These are phyloP conservation scores for Zygosaccharomyces pseudobailii DNA, from an alignment of 1,139 yeast genomes.

Conservation along the genomic window DNA sequence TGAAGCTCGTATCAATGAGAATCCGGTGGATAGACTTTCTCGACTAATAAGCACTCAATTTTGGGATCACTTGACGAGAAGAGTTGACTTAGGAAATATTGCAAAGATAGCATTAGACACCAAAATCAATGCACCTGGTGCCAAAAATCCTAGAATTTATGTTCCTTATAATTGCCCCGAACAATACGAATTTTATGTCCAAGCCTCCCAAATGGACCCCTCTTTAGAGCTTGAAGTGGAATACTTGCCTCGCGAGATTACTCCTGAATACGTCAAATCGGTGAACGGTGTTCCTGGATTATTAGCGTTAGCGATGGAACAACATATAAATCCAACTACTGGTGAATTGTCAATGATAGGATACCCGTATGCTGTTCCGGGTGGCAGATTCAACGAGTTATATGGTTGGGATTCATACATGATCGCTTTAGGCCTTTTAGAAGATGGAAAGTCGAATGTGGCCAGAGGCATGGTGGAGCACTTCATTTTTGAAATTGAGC, in stretches of 20 bases:
- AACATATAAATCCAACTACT: constrained; percentile 45
- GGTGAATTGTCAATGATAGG: constrained; percentile 51
- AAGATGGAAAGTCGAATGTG: constrained; percentile 54
- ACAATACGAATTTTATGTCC: constrained; percentile 64
- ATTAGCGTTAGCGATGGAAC: constrained; percentile 68
- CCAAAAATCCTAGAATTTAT: constrained; percentile 61
- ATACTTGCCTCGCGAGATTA: constrained; percentile 55
- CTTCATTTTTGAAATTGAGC: constrained; percentile 81
- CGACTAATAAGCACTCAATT: constrained; percentile 73
- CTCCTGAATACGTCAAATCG: constrained; percentile 67
- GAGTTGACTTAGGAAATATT: constrained; percentile 57
- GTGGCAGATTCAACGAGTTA: constrained; percentile 92
- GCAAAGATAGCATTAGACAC: constrained; percentile 73
- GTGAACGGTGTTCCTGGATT: constrained; percentile 83
- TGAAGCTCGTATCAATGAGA: constrained; percentile 79
- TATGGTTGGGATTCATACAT: constrained; percentile 99
- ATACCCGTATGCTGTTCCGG: constrained; percentile 91
- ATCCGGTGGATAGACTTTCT: constrained; percentile 75
- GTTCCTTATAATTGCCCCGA: constrained; percentile 67
- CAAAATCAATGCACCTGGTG: constrained; percentile 60
- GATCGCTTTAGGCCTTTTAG: constrained; percentile 78
- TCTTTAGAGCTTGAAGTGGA: constrained; percentile 68
- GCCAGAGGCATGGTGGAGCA: constrained; percentile 93
- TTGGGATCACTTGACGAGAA: constrained; percentile 77
- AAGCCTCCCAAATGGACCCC: constrained; percentile 52